phyloP scores from a whole-genome alignment of 2,329 filamentous ascomycete genomes.

The Arthrinium puccinioides region DNA sequence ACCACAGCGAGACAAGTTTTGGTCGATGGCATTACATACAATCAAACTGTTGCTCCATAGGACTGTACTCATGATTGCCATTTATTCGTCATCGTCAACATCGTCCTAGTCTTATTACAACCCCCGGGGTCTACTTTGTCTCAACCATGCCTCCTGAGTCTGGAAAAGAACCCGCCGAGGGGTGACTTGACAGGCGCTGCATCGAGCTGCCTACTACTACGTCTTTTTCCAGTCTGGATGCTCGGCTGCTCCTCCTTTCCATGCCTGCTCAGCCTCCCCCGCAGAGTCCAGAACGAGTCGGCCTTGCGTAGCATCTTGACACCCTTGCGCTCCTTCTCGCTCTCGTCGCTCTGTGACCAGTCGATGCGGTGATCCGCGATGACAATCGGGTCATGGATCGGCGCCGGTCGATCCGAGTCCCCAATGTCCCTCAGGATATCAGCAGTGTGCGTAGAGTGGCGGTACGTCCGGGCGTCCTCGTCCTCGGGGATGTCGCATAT shows the following conservation, averaged over 20 bases:
- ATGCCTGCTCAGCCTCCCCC: constrained; percentile 26
- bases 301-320: constrained; percentile 29
- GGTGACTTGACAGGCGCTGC: not conserved
- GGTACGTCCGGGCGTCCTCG: too few species aligned
- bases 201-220: not conserved
- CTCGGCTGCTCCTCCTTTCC: constrained; percentile 17
- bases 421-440: too few species aligned
- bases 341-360: constrained; percentile 53
- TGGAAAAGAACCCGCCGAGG: not conserved
- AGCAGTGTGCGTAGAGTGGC: too few species aligned
- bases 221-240: constrained; percentile 5
- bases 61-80: too few species aligned
- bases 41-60: too few species aligned
- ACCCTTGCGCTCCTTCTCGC: constrained; percentile 13
- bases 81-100: not conserved
- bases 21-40: too few species aligned
- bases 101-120: too few species aligned
- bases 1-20: too few species aligned
- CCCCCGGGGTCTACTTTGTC: not conserved
- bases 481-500: not conserved
- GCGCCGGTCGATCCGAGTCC: too few species aligned
- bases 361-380: constrained; percentile 28
- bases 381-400: too few species aligned
- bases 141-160: not conserved
- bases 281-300: constrained; percentile 44